Percentiles rank a stretch among this genome's conserved stretches.
Evolutionary conservation across 805 yeast genomes (phyloP).

Genomic region (Starmerella floricola): DNA sequence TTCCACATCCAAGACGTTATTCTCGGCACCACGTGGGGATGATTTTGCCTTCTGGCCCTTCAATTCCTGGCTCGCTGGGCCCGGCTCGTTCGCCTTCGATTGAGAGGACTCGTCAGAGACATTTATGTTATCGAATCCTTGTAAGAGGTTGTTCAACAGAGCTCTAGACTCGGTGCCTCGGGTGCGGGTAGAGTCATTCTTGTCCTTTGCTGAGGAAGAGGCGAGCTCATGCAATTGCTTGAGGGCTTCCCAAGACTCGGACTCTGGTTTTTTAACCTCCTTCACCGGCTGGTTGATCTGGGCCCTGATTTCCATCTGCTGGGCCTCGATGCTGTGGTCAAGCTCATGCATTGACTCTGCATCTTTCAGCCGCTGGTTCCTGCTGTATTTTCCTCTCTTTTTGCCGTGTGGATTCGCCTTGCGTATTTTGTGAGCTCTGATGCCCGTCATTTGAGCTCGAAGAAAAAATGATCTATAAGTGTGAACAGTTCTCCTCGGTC

Average conservation of each 20-base stretch:
- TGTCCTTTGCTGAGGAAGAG: neutral
- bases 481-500: no score
- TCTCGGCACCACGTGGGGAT: no score
- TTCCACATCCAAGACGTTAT: no score
- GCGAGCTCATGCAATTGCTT: constrained; percentile 6
- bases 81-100: neutral
- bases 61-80: neutral
- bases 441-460: neutral
- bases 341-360: constrained; percentile 1
- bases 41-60: no score
- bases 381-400: neutral
- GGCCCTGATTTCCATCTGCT: neutral
- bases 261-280: neutral
- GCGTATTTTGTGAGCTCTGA: neutral
- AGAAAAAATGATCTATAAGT: no score
- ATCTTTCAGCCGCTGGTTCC: constrained; percentile 7
- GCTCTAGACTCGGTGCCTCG: neutral
- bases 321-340: constrained; percentile 1
- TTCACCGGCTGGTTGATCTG: neutral
- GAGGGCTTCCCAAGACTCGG: constrained; percentile 3
- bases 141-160: constrained; percentile 1
- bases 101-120: neutral
- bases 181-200: neutral
- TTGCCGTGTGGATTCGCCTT: neutral
- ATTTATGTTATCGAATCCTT: constrained; percentile 5